Evolutionary conservation across 2,329 filamentous ascomycete genomes (phyloP).

Genomic region (Cordyceps javanica): DNA sequence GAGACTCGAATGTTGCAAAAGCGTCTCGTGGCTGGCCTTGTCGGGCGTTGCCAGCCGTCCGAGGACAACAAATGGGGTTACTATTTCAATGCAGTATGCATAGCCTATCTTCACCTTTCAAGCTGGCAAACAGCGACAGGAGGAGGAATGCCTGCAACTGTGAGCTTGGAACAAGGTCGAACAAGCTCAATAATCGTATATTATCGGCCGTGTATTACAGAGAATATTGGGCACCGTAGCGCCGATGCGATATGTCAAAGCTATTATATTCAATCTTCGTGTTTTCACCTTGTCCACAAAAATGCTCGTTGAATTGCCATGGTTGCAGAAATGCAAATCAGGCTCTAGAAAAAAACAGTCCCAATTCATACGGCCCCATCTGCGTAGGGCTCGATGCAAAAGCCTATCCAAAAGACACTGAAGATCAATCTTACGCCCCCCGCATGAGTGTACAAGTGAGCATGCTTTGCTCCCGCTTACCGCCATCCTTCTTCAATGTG

Average conservation of each 20-base stretch:
- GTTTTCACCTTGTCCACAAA: neutral
- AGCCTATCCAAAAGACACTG: neutral
- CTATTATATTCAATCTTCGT: slow-evolving; percentile 6
- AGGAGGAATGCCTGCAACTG: neutral
- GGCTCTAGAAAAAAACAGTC: too few species aligned
- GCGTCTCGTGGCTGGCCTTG: neutral
- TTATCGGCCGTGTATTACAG: neutral
- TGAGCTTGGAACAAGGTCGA: neutral
- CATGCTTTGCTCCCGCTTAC: too few species aligned
- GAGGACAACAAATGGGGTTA: neutral
- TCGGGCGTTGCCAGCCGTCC: neutral
- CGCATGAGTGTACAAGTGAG: too few species aligned
- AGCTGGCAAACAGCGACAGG: neutral
- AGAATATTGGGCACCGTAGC: neutral
- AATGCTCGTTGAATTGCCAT: neutral
- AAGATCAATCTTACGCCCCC: neutral
- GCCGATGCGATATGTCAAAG: neutral
- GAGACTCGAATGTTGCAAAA: neutral
- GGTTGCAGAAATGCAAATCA: neutral
- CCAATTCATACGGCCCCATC: too few species aligned
- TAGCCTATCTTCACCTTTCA: neutral
- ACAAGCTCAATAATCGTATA: neutral
- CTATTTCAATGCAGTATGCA: neutral
- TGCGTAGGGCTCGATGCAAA: too few species aligned
- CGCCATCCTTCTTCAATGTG: neutral